These are phyloP conservation scores for Helicosporidium sp. DNA, from an alignment of 139 green algal species.

Conservation along the genomic window DNA sequence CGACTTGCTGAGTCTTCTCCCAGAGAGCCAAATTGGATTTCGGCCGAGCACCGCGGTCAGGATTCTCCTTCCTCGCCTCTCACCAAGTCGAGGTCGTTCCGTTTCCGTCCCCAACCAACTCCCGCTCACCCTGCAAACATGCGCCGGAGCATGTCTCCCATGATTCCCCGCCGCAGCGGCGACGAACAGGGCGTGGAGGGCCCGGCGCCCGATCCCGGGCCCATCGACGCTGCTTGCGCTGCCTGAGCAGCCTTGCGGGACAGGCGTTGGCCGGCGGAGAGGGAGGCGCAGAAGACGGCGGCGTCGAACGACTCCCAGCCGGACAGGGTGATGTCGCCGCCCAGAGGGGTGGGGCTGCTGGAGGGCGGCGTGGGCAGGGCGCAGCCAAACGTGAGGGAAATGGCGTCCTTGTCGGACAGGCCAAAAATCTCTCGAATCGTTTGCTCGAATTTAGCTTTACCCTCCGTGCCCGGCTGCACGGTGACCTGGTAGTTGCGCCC, in stretches of 20 bases:
- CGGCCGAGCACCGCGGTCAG: too few species aligned
- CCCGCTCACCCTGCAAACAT: too few species aligned
- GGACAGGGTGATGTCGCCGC: conserved; percentile 8
- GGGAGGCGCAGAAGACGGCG: conserved; percentile 14
- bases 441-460: conserved; percentile 4
- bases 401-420: conserved; percentile 5
- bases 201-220: conserved; percentile 50
- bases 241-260: background rate
- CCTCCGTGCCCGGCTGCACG: conserved; percentile 12
- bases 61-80: too few species aligned
- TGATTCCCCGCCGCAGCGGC: too few species aligned
- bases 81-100: too few species aligned
- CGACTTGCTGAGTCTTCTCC: too few species aligned
- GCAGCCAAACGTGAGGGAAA: conserved; percentile 21
- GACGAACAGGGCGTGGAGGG: too few species aligned
- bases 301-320: conserved; percentile 22
- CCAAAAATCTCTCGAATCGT: conserved; percentile 17
- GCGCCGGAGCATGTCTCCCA: too few species aligned
- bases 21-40: too few species aligned
- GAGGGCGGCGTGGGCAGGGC: background rate
- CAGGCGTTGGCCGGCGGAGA: conserved; percentile 7
- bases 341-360: background rate
- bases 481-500: conserved; percentile 6
- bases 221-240: background rate
- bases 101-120: too few species aligned